These are phyloP conservation scores for Fomitopsis palustris DNA, from an alignment of 1,284 basidiomycete genomes.

Conservation along the genomic window DNA sequence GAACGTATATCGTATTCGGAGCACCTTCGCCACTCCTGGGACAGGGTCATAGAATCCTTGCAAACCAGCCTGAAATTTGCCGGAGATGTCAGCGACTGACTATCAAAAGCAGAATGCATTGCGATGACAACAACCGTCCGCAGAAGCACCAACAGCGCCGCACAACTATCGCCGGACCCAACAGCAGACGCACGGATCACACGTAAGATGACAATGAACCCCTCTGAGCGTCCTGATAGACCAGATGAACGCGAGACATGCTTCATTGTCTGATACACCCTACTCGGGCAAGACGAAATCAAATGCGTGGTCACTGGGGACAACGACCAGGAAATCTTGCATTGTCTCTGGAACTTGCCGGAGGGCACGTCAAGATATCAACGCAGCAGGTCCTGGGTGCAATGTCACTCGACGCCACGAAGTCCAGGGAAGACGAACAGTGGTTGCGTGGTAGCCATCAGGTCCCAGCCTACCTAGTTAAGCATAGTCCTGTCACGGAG, in stretches of 20 bases:
- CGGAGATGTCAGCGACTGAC: not conserved
- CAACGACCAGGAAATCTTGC: not conserved
- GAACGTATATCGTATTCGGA: conserved; percentile 79
- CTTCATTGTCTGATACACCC: not conserved
- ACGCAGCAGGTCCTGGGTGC: not conserved
- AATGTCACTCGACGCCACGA: not conserved
- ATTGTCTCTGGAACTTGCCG: not conserved
- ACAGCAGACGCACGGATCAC: not conserved
- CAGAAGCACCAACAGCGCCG: not conserved
- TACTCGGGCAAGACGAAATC: not conserved
- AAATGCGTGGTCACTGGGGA: not conserved
- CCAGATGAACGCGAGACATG: not conserved
- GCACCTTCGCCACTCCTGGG: conserved; percentile 60
- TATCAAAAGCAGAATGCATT: not conserved
- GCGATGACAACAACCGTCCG: not conserved
- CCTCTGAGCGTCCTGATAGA: not conserved
- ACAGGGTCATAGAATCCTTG: conserved; percentile 78
- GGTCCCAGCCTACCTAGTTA: not conserved
- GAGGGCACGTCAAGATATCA: not conserved
- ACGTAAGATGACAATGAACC: not conserved
- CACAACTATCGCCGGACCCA: not conserved
- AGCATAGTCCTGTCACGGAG: not conserved
- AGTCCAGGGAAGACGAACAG: not conserved
- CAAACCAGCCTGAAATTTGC: conserved; percentile 47
- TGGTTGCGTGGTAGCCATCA: not conserved